phyloP scores from a whole-genome alignment of 176 grass and related monocot genomes.

The Cenchrus purpureus region DNA sequence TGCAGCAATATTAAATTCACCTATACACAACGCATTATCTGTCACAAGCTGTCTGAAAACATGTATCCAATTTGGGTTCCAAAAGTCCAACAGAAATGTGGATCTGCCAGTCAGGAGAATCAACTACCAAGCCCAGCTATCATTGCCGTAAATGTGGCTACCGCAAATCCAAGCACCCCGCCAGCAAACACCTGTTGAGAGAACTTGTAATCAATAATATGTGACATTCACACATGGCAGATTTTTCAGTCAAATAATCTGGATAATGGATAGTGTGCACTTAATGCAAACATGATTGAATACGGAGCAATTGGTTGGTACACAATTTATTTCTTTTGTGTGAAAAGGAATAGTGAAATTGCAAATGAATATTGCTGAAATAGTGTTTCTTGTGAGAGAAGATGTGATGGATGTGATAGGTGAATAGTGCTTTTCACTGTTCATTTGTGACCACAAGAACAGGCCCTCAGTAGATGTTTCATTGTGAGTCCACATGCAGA shows the following conservation, averaged over 20 bases:
- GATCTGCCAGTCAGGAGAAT: conserved; percentile 36
- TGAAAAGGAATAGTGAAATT: too few species aligned
- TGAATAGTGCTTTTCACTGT: too few species aligned
- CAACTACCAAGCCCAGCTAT: conserved; percentile 59
- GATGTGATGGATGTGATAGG: too few species aligned
- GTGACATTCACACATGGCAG: background rate
- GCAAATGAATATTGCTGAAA: too few species aligned
- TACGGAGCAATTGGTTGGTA: background rate
- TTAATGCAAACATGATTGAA: conserved; percentile 19
- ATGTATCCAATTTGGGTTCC: conserved; percentile 41
- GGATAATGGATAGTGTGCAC: background rate
- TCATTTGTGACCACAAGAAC: too few species aligned
- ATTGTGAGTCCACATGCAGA: background rate
- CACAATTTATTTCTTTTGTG: conserved; percentile 1
- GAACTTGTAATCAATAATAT: background rate
- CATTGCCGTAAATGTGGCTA: conserved; percentile 69
- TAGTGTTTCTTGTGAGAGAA: too few species aligned
- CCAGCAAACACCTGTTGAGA: conserved; percentile 69
- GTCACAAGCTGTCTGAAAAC: conserved; percentile 14
- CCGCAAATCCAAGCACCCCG: conserved; percentile 70
- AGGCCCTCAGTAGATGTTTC: background rate
- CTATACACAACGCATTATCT: conserved; percentile 43
- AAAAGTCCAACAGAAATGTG: conserved; percentile 24
- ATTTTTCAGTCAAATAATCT: conserved; percentile 4
- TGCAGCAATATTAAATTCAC: conserved; percentile 26